Percentiles rank a stretch among this genome's conserved stretches.
Evolutionary conservation across 768 basidiomycete genomes (phyloP).

Genomic region (Paxillus rubicundulus): DNA sequence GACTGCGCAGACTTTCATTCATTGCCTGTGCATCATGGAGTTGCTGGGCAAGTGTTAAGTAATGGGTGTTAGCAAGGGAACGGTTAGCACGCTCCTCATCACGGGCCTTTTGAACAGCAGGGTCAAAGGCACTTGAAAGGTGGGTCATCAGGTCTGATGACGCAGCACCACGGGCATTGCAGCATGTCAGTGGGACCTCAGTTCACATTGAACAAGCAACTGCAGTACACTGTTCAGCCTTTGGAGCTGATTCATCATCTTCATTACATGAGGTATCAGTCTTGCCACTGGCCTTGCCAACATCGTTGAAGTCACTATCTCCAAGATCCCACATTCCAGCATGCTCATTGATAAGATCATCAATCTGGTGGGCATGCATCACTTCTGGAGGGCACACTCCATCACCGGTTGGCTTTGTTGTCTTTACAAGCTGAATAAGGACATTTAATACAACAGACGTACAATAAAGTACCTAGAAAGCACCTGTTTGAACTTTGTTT

Average conservation of each 20-base stretch:
- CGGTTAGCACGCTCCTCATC: constrained; percentile 9
- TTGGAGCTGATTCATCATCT: not conserved
- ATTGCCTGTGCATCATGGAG: too few species aligned
- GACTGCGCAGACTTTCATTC: constrained; percentile 19
- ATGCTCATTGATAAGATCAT: constrained; percentile 24
- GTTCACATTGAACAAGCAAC: not conserved
- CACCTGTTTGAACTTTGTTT: constrained; percentile 28
- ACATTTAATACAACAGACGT: not conserved
- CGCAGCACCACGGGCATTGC: constrained; percentile 5
- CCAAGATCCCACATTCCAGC: constrained; percentile 20
- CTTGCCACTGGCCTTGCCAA: not conserved
- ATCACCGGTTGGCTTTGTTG: constrained; percentile 26
- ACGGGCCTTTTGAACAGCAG: constrained; percentile 21
- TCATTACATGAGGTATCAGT: not conserved
- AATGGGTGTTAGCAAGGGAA: constrained; percentile 25
- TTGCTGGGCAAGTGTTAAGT: too few species aligned
- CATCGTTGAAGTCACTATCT: constrained; percentile 17
- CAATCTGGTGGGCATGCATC: constrained; percentile 23
- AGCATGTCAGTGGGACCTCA: constrained; percentile 7
- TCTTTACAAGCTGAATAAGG: constrained; percentile 21
- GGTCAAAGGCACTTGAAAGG: constrained; percentile 26
- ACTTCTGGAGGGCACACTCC: constrained; percentile 22
- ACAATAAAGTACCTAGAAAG: not conserved
- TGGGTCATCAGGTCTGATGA: constrained; percentile 18
- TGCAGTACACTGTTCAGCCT: not conserved